Evolutionary conservation across 2,329 filamentous ascomycete genomes (phyloP).

Genomic region (Pyrenochaeta sp.): DNA sequence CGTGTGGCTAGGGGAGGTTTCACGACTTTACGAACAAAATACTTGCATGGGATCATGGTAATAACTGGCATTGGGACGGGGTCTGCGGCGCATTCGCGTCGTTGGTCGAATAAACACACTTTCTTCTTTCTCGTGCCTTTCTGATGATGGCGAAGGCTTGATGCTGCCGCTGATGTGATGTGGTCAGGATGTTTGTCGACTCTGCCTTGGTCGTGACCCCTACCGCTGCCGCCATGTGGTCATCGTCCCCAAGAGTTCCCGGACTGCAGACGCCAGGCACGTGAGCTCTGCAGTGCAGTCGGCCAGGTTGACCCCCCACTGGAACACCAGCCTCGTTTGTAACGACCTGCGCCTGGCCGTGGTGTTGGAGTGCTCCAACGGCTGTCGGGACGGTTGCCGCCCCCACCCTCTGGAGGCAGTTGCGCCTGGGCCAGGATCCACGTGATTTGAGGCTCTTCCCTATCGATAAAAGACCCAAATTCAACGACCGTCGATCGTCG

Average conservation of each 20-base stretch:
- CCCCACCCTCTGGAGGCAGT: constrained; percentile 12
- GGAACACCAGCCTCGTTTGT: too few relatives aligned
- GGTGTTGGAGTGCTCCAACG: constrained; percentile 1
- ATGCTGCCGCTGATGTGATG: constrained; percentile 28
- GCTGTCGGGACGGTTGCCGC: constrained; percentile 10
- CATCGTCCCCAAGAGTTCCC: neutral
- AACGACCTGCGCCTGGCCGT: neutral
- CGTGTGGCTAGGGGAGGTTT: constrained; percentile 7
- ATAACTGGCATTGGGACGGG: constrained; percentile 31
- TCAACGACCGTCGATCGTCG: constrained; percentile 22
- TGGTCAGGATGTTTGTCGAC: constrained; percentile 1
- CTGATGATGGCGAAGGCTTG: constrained; percentile 17
- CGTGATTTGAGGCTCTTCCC: constrained; percentile 16
- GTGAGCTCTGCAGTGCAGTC: too few relatives aligned
- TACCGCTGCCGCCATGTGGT: neutral
- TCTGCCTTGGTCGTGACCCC: neutral
- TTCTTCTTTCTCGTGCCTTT: constrained; percentile 31
- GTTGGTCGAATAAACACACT: constrained; percentile 30
- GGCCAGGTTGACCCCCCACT: too few relatives aligned
- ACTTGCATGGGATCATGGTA: constrained; percentile 25
- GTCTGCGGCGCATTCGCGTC: constrained; percentile 26
- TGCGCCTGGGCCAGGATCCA: constrained; percentile 19
- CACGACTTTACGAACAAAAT: constrained; percentile 34
- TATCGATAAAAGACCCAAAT: constrained; percentile 26
- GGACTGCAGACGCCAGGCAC: too few relatives aligned